Conservation (phyloP, 495 filamentous ascomycete species). For the Xylaria curta region DNA sequence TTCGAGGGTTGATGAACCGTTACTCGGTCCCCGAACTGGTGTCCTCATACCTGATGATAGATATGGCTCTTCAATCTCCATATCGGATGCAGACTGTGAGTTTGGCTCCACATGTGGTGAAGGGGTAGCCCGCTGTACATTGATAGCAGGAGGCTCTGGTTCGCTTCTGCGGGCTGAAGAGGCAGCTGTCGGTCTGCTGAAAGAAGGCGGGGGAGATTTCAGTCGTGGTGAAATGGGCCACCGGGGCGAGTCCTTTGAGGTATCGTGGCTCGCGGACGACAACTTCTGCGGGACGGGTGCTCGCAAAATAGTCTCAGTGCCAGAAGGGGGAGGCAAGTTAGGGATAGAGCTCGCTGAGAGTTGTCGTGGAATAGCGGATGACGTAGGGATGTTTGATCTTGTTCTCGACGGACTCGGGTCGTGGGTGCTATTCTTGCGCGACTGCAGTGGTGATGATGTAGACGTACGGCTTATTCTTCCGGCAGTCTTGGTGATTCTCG, state of each 20-base stretch:
- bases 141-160: slow-evolving; percentile 58
- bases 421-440: slow-evolving; percentile 71
- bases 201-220: slow-evolving; percentile 69
- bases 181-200: slow-evolving; percentile 48
- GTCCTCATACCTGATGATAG: slow-evolving; percentile 64
- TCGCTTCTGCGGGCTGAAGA: slow-evolving; percentile 54
- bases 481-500: slow-evolving; percentile 41
- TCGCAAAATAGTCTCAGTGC: slow-evolving; percentile 63
- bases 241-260: slow-evolving; percentile 63
- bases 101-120: slow-evolving; percentile 46
- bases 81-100: slow-evolving; percentile 49
- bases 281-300: slow-evolving; percentile 68
- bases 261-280: slow-evolving; percentile 49
- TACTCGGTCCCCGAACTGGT: slow-evolving; percentile 69
- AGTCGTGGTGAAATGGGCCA: slow-evolving; percentile 72
- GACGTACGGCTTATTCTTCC: slow-evolving; percentile 35
- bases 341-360: slow-evolving; percentile 69
- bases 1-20: slow-evolving; percentile 74
- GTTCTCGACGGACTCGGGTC: slow-evolving; percentile 71
- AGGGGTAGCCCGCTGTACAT: slow-evolving; percentile 60
- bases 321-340: slow-evolving; percentile 58
- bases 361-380: slow-evolving; percentile 64
- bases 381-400: slow-evolving; percentile 60
- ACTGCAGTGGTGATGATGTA: slow-evolving; percentile 47
- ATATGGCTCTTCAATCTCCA: slow-evolving; percentile 61